Evolutionary conservation across 257 asterid species (phyloP).

Genomic region (Solanum piurae): DNA sequence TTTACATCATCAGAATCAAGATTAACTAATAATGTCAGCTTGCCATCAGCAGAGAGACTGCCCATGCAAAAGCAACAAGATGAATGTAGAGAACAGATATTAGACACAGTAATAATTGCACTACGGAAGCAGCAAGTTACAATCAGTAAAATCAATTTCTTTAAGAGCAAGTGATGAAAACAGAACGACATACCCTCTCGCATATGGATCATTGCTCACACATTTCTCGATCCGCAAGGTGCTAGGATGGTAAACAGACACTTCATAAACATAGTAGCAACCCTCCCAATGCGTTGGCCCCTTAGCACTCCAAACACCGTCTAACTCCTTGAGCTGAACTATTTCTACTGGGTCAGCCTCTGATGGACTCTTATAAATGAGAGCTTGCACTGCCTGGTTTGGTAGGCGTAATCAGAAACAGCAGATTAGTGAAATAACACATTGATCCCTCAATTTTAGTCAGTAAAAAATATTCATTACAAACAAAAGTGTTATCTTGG

Average conservation of each 20-base stretch:
- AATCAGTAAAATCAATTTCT: neutral
- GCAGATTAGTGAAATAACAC: neutral
- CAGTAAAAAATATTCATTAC: neutral
- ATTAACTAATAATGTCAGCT: conserved; percentile 55
- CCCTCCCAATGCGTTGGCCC: conserved; percentile 86
- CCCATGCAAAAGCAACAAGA: conserved; percentile 6
- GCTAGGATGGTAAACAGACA: conserved; percentile 77
- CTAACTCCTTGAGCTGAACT: conserved; percentile 55
- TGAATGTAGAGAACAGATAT: neutral
- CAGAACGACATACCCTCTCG: conserved; percentile 61
- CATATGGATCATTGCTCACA: conserved; percentile 84
- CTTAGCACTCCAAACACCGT: conserved; percentile 74
- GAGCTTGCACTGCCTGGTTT: conserved; percentile 52
- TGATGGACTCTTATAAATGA: conserved; percentile 48
- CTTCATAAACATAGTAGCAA: conserved; percentile 86
- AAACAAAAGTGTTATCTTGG: neutral
- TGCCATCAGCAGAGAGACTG: conserved; percentile 84
- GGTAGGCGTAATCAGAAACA: conserved; percentile 5
- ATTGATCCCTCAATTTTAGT: neutral
- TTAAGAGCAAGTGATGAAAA: neutral
- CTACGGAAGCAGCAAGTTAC: neutral
- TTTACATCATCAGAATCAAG: conserved; percentile 61
- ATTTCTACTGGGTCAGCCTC: conserved; percentile 41
- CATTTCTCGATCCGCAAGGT: conserved; percentile 68
- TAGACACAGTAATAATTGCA: neutral